Evolutionary conservation across 495 filamentous ascomycete genomes (phyloP).

Genomic region (Tuber magnatum): DNA sequence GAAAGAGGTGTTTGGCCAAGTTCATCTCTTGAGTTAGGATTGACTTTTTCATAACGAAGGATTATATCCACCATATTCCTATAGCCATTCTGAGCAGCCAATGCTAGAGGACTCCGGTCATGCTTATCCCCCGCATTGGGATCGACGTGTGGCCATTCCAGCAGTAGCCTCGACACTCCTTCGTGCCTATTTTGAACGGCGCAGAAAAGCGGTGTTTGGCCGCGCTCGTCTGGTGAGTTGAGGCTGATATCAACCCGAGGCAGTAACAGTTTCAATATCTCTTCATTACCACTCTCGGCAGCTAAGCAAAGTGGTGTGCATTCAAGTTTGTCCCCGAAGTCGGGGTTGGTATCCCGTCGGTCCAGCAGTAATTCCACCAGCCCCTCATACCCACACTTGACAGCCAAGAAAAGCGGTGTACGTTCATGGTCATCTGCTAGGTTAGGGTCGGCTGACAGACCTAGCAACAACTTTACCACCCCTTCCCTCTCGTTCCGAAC

Average conservation of each 20-base stretch:
- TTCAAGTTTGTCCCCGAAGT: conserved; percentile 1
- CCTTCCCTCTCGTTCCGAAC: conserved; percentile 5
- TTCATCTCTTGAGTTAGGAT: neutral
- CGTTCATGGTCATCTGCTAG: neutral
- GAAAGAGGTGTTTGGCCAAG: conserved; percentile 8
- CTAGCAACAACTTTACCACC: conserved; percentile 9
- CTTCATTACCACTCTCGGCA: conserved; percentile 9
- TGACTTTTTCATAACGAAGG: conserved; percentile 2
- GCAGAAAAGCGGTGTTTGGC: neutral
- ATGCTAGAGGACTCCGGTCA: conserved; percentile 10
- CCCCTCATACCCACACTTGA: conserved; percentile 8
- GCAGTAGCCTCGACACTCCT: conserved; percentile 3
- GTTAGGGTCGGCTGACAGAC: neutral
- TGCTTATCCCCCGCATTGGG: neutral
- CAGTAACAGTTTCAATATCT: neutral
- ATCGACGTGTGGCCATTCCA: neutral
- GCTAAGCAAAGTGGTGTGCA: conserved; percentile 17
- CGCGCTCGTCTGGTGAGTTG: neutral
- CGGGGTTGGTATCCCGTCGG: conserved; percentile 6
- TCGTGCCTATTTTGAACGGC: conserved; percentile 9
- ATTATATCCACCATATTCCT: conserved; percentile 12
- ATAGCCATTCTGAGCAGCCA: conserved; percentile 12
- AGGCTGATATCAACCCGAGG: neutral
- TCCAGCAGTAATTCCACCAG: conserved; percentile 7
- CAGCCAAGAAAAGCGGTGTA: conserved; percentile 15